A percentile compares a stretch with the other conserved stretches of the same genome.
Conservation (phyloP, 2,329 filamentous ascomycete genomes). For the Botrytis galanthina region DNA sequence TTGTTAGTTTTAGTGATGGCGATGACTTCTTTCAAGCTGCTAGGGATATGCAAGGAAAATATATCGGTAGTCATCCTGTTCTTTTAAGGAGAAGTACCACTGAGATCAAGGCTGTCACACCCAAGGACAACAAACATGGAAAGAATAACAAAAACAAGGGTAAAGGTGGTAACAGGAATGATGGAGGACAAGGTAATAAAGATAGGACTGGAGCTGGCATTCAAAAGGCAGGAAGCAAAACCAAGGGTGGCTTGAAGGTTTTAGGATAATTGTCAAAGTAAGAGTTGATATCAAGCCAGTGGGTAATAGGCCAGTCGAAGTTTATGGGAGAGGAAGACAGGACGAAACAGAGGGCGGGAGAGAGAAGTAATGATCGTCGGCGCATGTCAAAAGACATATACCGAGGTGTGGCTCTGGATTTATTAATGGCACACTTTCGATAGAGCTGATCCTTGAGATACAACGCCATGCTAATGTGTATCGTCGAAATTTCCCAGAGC, state of each 20-base stretch:
- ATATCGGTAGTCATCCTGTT: constrained; percentile 96
- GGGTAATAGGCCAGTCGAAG: neutral
- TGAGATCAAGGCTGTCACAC: constrained; percentile 77
- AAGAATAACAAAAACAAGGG: constrained; percentile 42
- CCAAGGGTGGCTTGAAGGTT: constrained; percentile 62
- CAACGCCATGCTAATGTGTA: neutral
- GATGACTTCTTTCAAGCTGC: constrained; percentile 96
- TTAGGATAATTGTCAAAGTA: constrained; percentile 48
- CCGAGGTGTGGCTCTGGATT: neutral
- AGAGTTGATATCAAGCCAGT: neutral
- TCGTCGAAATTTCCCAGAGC: neutral
- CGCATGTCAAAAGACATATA: neutral
- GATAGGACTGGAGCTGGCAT: constrained; percentile 50
- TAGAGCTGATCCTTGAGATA: neutral
- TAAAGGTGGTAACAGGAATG: constrained; percentile 40
- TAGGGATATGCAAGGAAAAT: constrained; percentile 98
- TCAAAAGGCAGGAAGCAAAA: constrained; percentile 63
- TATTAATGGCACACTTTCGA: neutral
- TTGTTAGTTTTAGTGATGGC: constrained; percentile 91
- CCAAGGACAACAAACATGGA: constrained; percentile 58
- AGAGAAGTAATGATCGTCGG: neutral
- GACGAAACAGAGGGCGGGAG: neutral
- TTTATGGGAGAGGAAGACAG: neutral
- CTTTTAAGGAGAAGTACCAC: constrained; percentile 84
- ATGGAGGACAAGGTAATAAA: constrained; percentile 40